Percentiles rank a stretch among this genome's conserved stretches.
These are phyloP conservation scores for Spiraea crenata DNA, from an alignment of 331 rosid species.

Conservation along the genomic window DNA sequence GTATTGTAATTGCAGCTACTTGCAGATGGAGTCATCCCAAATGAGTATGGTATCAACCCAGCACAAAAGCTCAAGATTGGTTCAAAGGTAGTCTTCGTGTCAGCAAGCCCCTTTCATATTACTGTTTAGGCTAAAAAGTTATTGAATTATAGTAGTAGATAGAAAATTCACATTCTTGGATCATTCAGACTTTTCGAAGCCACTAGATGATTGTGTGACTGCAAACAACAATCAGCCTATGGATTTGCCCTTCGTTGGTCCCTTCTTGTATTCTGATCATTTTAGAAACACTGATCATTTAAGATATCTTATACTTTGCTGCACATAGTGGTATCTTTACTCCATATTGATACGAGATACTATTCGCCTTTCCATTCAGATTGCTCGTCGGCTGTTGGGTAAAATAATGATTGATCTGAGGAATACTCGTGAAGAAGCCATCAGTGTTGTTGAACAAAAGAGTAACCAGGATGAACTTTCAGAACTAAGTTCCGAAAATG, in stretches of 20 bases:
- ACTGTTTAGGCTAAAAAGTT: not conserved
- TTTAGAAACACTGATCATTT: not conserved
- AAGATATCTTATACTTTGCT: not conserved
- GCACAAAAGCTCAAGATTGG: slow-evolving; percentile 91
- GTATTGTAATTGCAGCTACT: slow-evolving; percentile 57
- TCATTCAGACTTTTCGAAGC: not conserved
- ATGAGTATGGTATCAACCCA: slow-evolving; percentile 97
- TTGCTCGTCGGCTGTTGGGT: slow-evolving; percentile 97
- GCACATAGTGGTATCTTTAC: slow-evolving; percentile 1
- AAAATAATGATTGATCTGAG: slow-evolving; percentile 90
- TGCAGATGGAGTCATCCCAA: slow-evolving; percentile 98
- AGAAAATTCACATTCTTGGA: not conserved
- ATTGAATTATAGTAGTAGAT: not conserved
- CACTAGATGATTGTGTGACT: not conserved
- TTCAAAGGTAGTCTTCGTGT: slow-evolving; percentile 64
- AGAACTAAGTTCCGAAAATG: slow-evolving; percentile 44
- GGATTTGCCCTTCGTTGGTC: not conserved
- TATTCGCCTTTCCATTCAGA: slow-evolving; percentile 41
- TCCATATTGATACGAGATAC: not conserved
- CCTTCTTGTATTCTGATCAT: not conserved
- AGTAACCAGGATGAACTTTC: slow-evolving; percentile 50
- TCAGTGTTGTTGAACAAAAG: slow-evolving; percentile 80
- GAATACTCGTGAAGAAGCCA: slow-evolving; percentile 95
- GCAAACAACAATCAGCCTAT: not conserved
- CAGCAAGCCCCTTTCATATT: not conserved